Conservation (phyloP, 306 rosid genomes). For the Prunus kanzakura region DNA sequence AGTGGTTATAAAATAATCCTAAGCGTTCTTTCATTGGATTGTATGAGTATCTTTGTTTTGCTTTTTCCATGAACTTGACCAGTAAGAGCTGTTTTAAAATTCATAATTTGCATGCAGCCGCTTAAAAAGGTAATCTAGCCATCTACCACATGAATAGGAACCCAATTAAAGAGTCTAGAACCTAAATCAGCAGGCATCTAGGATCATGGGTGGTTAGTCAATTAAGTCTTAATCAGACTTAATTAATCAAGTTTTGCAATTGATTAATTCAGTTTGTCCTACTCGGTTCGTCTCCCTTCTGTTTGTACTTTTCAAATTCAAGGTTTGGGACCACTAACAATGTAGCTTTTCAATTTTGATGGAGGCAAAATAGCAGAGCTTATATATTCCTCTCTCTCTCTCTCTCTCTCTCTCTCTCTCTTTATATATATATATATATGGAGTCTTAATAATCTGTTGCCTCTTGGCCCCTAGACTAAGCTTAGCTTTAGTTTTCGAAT, state of each 20-base stretch:
- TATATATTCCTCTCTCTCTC: not conserved
- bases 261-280: slow-evolving; percentile 10
- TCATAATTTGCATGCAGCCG: slow-evolving; percentile 8
- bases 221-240: not conserved
- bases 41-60: slow-evolving; percentile 15
- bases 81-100: not conserved
- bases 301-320: not conserved
- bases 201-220: slow-evolving; percentile 6
- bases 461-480: not conserved
- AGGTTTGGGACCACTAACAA: slow-evolving; percentile 10
- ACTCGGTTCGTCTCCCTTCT: not conserved
- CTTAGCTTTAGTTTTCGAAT: not conserved
- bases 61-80: slow-evolving; percentile 10
- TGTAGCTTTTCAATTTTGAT: not conserved
- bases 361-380: not conserved
- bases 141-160: not conserved
- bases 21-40: slow-evolving; percentile 6
- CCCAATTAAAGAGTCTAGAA: not conserved
- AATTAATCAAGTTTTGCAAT: not conserved
- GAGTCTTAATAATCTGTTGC: not conserved
- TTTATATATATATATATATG: not conserved
- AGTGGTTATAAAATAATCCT: slow-evolving; percentile 3
- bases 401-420: not conserved
- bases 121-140: not conserved
- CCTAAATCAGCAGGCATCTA: slow-evolving; percentile 1